phyloP scores from a whole-genome alignment of 129 eudicot genomes.

The Saposhnikovia divaricata region DNA sequence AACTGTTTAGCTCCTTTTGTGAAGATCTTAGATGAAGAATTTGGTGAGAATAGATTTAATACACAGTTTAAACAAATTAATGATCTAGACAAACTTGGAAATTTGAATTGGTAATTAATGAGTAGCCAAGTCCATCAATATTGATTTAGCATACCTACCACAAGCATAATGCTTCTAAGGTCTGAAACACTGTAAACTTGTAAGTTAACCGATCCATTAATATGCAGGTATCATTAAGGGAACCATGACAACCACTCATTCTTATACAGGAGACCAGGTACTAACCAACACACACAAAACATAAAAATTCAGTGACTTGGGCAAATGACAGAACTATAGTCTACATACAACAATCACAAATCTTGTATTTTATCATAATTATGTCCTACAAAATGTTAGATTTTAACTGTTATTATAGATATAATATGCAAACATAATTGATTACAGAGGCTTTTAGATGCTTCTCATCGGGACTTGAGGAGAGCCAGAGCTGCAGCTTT shows the following conservation, averaged over 20 bases:
- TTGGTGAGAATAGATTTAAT: conserved; percentile 36
- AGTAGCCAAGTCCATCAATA: not conserved
- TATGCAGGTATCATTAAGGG: conserved; percentile 81
- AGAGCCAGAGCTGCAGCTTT: conserved; percentile 96
- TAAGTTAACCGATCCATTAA: not conserved
- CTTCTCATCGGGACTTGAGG: conserved; percentile 95
- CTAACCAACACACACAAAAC: not conserved
- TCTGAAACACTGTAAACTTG: not conserved
- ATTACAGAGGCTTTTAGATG: conserved; percentile 77
- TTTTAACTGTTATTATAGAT: not conserved
- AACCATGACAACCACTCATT: conserved; percentile 98
- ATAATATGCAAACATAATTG: not conserved
- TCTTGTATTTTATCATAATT: not conserved
- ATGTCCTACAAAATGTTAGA: not conserved
- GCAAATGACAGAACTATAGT: not conserved
- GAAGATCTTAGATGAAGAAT: conserved; percentile 83
- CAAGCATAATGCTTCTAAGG: not conserved
- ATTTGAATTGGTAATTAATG: not conserved
- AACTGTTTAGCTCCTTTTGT: conserved; percentile 98
- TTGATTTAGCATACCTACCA: not conserved
- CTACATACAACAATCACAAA: not conserved
- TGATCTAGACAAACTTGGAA: not conserved
- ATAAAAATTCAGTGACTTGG: not conserved
- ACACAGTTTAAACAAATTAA: not conserved
- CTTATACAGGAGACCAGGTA: conserved; percentile 98